Percentiles rank a stretch among this genome's conserved stretches.
phyloP scores from a whole-genome alignment of 192 early-diverging fungal species.

The Backusella australiensis region DNA sequence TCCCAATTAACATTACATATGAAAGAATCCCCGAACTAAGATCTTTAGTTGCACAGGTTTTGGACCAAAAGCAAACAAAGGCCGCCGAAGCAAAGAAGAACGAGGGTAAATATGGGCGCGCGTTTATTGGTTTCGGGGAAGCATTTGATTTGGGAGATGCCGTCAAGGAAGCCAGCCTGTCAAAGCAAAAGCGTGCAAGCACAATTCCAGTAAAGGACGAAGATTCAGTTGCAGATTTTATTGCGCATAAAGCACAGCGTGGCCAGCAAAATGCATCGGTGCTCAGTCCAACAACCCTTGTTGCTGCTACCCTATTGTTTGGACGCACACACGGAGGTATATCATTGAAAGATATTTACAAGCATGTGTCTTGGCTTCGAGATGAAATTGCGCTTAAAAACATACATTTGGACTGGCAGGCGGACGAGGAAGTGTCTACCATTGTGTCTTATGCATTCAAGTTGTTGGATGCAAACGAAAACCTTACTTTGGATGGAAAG shows the following conservation, averaged over 20 bases:
- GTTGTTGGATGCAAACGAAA: slow-evolving; percentile 29
- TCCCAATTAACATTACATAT: slow-evolving; percentile 38
- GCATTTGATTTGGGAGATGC: slow-evolving; percentile 8
- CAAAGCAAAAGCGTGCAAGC: not conserved
- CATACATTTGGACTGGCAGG: slow-evolving; percentile 34
- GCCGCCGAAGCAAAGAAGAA: not conserved
- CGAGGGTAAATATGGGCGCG: slow-evolving; percentile 13
- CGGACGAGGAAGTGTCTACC: slow-evolving; percentile 31
- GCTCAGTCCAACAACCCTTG: slow-evolving; percentile 29
- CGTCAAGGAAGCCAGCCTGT: slow-evolving; percentile 2
- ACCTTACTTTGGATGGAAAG: slow-evolving; percentile 34
- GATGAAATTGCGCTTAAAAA: slow-evolving; percentile 16
- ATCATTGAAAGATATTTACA: slow-evolving; percentile 20
- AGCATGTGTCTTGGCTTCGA: slow-evolving; percentile 25
- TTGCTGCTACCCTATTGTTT: slow-evolving; percentile 28
- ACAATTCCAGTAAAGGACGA: slow-evolving; percentile 1
- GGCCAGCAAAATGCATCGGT: slow-evolving; percentile 23
- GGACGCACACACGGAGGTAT: slow-evolving; percentile 25
- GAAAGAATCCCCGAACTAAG: slow-evolving; percentile 36
- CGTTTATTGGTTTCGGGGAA: slow-evolving; percentile 31
- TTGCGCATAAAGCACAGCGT: slow-evolving; percentile 24
- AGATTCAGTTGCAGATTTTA: slow-evolving; percentile 16
- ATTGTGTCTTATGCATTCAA: slow-evolving; percentile 33
- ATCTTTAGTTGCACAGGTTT: slow-evolving; percentile 33
- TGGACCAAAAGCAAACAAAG: slow-evolving; percentile 30